Conservation (phyloP, 495 filamentous ascomycete species). For the Daldinia decipiens region DNA sequence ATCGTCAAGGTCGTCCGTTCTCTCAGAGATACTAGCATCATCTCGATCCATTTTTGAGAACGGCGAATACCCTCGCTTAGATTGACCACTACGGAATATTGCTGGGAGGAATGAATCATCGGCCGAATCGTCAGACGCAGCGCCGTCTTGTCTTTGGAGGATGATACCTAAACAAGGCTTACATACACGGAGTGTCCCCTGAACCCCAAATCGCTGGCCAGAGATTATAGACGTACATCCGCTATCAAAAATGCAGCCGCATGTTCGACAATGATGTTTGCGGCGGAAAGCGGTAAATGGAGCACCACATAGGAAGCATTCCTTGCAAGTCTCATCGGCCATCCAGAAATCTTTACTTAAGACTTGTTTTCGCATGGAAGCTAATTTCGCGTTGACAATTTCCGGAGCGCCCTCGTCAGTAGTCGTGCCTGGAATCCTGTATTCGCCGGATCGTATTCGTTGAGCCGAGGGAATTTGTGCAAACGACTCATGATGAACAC, state of each 20-base stretch:
- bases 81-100: constrained; percentile 63
- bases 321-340: constrained; percentile 97
- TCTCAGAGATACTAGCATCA: constrained; percentile 54
- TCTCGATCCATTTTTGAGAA: constrained; percentile 47
- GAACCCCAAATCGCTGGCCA: constrained; percentile 86
- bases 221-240: constrained; percentile 93
- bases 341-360: constrained; percentile 98
- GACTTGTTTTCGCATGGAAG: constrained; percentile 81
- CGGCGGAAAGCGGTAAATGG: constrained; percentile 92
- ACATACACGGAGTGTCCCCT: constrained; percentile 87
- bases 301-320: constrained; percentile 92
- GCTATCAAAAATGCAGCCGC: constrained; percentile 97
- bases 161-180: constrained; percentile 95
- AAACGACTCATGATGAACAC: constrained; percentile 62
- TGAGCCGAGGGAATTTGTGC: constrained; percentile 55
- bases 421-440: constrained; percentile 64
- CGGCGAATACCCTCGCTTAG: constrained; percentile 48
- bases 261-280: constrained; percentile 94
- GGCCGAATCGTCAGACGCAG: constrained; percentile 82
- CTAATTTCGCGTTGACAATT: constrained; percentile 67
- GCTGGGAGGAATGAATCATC: constrained; percentile 69
- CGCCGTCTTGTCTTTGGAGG: constrained; percentile 87
- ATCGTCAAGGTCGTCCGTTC: constrained; percentile 53
- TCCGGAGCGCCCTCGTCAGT: constrained; percentile 66
- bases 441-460: constrained; percentile 54